Evolutionary conservation across 2,329 filamentous ascomycete genomes (phyloP), one percentile per base, ranked within the genome.

Genomic region (Biscogniauxia marginata): DNA sequence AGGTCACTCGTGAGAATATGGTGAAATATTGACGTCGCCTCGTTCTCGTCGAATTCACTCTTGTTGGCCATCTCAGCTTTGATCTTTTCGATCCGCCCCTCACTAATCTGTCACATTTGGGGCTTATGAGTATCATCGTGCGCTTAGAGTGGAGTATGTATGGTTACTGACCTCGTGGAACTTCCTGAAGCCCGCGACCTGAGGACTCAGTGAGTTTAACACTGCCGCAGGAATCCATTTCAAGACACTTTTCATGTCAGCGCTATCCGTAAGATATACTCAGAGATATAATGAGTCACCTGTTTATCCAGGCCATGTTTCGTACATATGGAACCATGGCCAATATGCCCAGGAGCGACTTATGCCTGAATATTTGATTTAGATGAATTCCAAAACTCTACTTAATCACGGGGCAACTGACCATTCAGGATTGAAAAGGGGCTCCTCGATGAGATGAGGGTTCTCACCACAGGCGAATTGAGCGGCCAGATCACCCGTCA

Each of bases 1-100:
- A 59, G 46, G 46, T 59, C 56, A 19, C 54, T 59, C 6, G 30
- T 18, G 11, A 59, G 50, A 23, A 59, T 25, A 23, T 54, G 50
- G 16, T 59, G 50, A 47, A 59, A 59, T 18, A 53, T 30, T 11
- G 56, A 55, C n/a, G 22, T 21, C 21, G 21, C 13, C 11, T 7
- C 3, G 9, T 49, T n/a, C 21, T 49, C 46, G 24, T 21, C 24
- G 4, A 45, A 34, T 19, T 22, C 24, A 3, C 11, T 11, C 7
- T 50, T 25, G 16, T 46, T 30, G 43, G 16, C 16, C 9, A 54
- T 22, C 20, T 54, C 46, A 8, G 16, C 23, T 25, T 44, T 52
- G 34, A 52, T 52, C 20, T 46, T 44, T 21, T 52, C 50, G 30
- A 52, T 52, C 19, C 46, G 46, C n/a, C 19, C 22, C 16, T 18